Evolutionary conservation across 495 filamentous ascomycete genomes (phyloP).

Genomic region (Trichodelitschia bisporula): DNA sequence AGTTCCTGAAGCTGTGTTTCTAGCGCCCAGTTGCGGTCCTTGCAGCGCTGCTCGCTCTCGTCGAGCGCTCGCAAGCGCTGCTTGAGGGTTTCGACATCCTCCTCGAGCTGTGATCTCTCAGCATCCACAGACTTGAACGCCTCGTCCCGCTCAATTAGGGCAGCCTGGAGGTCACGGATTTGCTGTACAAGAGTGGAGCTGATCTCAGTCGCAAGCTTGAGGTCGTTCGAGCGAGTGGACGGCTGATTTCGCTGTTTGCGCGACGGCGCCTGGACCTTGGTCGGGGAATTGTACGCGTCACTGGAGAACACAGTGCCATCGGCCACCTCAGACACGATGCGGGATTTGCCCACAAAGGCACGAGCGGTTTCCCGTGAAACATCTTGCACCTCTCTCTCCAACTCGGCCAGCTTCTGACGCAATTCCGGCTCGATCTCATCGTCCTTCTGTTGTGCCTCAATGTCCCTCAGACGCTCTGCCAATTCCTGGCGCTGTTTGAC

Average conservation of each 20-base stretch:
- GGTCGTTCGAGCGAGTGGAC: slow-evolving; percentile 63
- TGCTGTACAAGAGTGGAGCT: slow-evolving; percentile 74
- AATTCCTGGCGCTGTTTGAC: slow-evolving; percentile 66
- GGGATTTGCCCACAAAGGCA: slow-evolving; percentile 67
- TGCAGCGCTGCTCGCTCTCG: slow-evolving; percentile 83
- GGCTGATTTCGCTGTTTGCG: slow-evolving; percentile 82
- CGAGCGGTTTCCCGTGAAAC: slow-evolving; percentile 74
- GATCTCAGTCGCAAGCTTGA: slow-evolving; percentile 90
- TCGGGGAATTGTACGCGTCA: slow-evolving; percentile 67
- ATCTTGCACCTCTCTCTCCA: slow-evolving; percentile 90
- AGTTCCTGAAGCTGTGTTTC: slow-evolving; percentile 75
- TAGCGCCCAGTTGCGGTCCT: slow-evolving; percentile 93
- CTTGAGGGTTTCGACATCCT: slow-evolving; percentile 53
- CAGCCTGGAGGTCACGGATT: slow-evolving; percentile 62
- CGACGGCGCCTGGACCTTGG: slow-evolving; percentile 63
- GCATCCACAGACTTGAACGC: slow-evolving; percentile 44
- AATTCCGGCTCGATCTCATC: slow-evolving; percentile 68
- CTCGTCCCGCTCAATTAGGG: slow-evolving; percentile 72
- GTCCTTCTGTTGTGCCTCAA: slow-evolving; percentile 49
- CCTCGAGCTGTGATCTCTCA: slow-evolving; percentile 54
- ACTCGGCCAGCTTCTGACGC: slow-evolving; percentile 54
- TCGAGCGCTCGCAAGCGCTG: slow-evolving; percentile 60
- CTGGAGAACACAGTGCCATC: slow-evolving; percentile 47
- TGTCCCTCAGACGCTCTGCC: slow-evolving; percentile 54
- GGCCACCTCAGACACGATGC: slow-evolving; percentile 30